Percentiles rank a stretch among this genome's conserved stretches.
Evolutionary conservation across 495 filamentous ascomycete species (phyloP).

Genomic region (Haplographium delicatum): DNA sequence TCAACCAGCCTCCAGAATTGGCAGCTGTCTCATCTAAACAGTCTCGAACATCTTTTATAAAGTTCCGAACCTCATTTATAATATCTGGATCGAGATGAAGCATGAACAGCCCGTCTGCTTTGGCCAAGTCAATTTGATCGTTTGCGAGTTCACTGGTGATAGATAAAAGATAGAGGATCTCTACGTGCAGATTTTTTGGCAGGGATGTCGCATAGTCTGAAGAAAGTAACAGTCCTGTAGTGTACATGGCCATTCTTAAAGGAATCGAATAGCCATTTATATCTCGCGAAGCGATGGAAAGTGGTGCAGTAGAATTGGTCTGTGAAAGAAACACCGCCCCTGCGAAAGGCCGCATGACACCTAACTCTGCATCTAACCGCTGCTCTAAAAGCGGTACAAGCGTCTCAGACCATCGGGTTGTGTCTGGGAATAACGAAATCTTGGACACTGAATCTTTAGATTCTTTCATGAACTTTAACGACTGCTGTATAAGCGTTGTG

Average conservation of each 20-base stretch:
- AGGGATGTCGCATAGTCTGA: constrained; percentile 27
- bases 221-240: constrained; percentile 45
- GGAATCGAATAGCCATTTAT: constrained; percentile 61
- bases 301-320: constrained; percentile 12
- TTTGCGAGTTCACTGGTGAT: constrained; percentile 36
- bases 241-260: constrained; percentile 68
- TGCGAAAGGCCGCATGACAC: constrained; percentile 65
- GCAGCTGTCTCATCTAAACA: too few species aligned
- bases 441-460: constrained; percentile 6
- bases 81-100: neutral
- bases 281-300: constrained; percentile 46
- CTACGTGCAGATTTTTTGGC: constrained; percentile 28
- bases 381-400: constrained; percentile 54
- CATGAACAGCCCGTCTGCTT: constrained; percentile 8
- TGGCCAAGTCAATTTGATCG: constrained; percentile 37
- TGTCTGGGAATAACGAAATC: constrained; percentile 36
- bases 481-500: constrained; percentile 41
- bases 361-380: constrained; percentile 54
- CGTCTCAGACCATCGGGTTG: constrained; percentile 35
- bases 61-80: constrained; percentile 1
- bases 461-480: constrained; percentile 23
- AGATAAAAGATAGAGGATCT: constrained; percentile 35
- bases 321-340: constrained; percentile 65
- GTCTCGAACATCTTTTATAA: neutral
- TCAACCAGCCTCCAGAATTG: too few species aligned